Conservation (phyloP, 2,329 filamentous ascomycete genomes). For the Corinectria fuckeliana region DNA sequence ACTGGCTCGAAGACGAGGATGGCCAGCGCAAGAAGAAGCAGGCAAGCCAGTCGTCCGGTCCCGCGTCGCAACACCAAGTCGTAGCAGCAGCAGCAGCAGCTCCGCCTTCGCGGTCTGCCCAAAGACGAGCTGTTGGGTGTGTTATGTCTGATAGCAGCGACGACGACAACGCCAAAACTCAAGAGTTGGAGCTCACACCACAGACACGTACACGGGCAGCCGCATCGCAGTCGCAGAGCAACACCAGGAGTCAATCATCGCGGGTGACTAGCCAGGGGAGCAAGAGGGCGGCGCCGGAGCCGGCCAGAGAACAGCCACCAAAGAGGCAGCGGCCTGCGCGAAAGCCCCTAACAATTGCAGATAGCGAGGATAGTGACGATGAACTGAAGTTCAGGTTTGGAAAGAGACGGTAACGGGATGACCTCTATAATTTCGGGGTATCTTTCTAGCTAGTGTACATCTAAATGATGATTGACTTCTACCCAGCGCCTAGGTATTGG, state of each 20-base stretch:
- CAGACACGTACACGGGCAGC: slow-evolving; percentile 33
- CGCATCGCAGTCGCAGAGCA: slow-evolving; percentile 40
- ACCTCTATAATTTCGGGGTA: slow-evolving; percentile 37
- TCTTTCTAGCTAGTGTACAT: slow-evolving; percentile 41
- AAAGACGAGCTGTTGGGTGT: slow-evolving; percentile 32
- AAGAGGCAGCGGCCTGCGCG: slow-evolving; percentile 45
- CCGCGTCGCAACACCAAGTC: slow-evolving; percentile 23
- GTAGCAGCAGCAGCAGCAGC: slow-evolving; percentile 8
- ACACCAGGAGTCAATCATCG: slow-evolving; percentile 39
- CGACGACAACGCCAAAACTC: slow-evolving; percentile 34
- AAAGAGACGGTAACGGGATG: slow-evolving; percentile 49
- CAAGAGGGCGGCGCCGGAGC: slow-evolving; percentile 45
- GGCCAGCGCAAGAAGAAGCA: slow-evolving; percentile 41
- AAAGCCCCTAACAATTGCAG: slow-evolving; percentile 43
- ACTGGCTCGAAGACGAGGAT: slow-evolving; percentile 70
- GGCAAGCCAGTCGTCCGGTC: slow-evolving; percentile 34
- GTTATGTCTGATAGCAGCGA: slow-evolving; percentile 49
- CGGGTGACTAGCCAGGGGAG: slow-evolving; percentile 37
- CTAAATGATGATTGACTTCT: slow-evolving; percentile 17
- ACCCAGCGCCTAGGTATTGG: neutral
- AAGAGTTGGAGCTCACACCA: slow-evolving; percentile 9
- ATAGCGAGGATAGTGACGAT: slow-evolving; percentile 61
- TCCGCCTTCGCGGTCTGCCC: slow-evolving; percentile 8
- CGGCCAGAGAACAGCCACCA: slow-evolving; percentile 39
- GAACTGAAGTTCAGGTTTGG: slow-evolving; percentile 64